A percentile compares a stretch with the other conserved stretches of the same genome.
These are phyloP conservation scores for Elongisporangium senticosum DNA, from an alignment of 352 stramenopile species.

Conservation along the genomic window DNA sequence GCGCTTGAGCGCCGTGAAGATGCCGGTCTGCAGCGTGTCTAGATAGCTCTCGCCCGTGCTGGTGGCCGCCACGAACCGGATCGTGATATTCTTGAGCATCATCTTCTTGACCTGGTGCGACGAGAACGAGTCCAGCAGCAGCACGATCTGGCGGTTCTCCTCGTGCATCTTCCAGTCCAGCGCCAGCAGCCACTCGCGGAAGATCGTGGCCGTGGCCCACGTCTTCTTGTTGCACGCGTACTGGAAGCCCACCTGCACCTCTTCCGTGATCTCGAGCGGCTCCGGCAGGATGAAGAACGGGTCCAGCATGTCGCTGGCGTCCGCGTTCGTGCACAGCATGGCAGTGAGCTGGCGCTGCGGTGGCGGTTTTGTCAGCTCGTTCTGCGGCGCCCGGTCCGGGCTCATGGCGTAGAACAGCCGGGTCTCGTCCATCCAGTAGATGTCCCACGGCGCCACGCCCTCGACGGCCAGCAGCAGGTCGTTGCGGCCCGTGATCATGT, in stretches of 20 bases:
- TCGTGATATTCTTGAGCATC: constrained; percentile 54
- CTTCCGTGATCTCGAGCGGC: constrained; percentile 14
- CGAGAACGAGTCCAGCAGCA: constrained; percentile 56
- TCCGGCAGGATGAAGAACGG: constrained; percentile 59
- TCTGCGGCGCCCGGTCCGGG: constrained; percentile 20
- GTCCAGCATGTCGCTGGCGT: constrained; percentile 63
- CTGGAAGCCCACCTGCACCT: constrained; percentile 29
- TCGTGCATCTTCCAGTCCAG: constrained; percentile 79
- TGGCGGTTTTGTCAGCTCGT: background rate
- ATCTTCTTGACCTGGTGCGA: constrained; percentile 54
- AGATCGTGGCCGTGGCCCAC: constrained; percentile 67
- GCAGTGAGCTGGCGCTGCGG: constrained; percentile 38
- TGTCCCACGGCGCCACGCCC: constrained; percentile 41
- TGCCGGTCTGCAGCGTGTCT: constrained; percentile 27
- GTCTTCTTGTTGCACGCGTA: constrained; percentile 68
- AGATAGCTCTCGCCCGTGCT: constrained; percentile 35
- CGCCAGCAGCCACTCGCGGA: constrained; percentile 71
- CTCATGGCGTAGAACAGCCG: constrained; percentile 41
- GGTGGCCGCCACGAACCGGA: constrained; percentile 40
- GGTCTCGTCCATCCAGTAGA: constrained; percentile 79
- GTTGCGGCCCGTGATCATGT: constrained; percentile 38
- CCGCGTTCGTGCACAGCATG: constrained; percentile 56
- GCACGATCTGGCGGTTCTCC: constrained; percentile 57
- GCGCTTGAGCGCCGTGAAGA: constrained; percentile 45
- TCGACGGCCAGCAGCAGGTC: constrained; percentile 43